Evolutionary conservation across 148 eudicot genomes (phyloP), one percentile per base, ranked within the genome.

Genomic region (Camellia japonica): DNA sequence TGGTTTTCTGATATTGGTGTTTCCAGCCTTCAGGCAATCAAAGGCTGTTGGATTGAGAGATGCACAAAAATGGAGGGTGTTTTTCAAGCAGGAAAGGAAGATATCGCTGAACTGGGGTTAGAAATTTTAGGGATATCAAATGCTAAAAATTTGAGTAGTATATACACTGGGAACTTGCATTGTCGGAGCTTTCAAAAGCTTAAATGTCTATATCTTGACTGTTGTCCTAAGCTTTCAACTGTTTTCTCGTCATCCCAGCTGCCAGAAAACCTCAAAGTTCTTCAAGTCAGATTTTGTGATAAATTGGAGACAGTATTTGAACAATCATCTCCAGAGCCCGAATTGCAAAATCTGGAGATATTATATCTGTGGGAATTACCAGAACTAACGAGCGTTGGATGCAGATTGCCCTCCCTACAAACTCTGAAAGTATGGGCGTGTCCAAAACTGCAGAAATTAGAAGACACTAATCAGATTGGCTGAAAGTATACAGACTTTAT

Each of bases 41-140:
- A 71, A 68, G 84, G 80, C 9, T 87, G 82, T 73, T 87, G 87
- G 87, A 78, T 87, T 41, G 83, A 85, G 75, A 82, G 87, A 12
- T 87, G 89, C 78, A 14, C 16, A 3, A 13, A 80, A 46, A 80
- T 84, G 79, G 41, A 73, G 76, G 60, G 59, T 46, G 16, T 82
- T 68, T 67, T 82, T n/a, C 30, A 15, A 12, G 61, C 41, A 7
- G 18, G 71, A 16, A 64, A 85, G 74, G 38, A 19, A 3, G 77
- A 56, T 16, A 68, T 68, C 68, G 63, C 77, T 46, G 56, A 65
- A 64, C 54, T 73, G 60, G 68, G 51, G 16, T 54, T 75, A 59
- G 76, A 84, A 78, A 46, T 76, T 60, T 59, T 87, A 10, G 65
- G 73, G 43, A 42, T 87, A 55, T 84, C 85, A 10, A 79, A 82